Evolutionary conservation across 140 eudicot genomes (phyloP), one percentile per base, ranked within the genome.

Genomic region (Cichorium intybus): DNA sequence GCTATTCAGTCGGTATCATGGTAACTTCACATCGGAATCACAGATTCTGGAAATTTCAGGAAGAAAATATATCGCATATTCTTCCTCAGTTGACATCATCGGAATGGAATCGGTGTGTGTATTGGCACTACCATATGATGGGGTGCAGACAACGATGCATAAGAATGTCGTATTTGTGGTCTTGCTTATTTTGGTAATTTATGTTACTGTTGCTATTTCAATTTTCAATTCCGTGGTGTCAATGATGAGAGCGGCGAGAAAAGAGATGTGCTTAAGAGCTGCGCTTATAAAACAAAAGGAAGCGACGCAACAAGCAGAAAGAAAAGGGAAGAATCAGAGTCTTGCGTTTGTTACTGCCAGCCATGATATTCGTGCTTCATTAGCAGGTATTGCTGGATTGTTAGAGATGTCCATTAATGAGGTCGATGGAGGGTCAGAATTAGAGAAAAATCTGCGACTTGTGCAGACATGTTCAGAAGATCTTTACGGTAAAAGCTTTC

Each of bases 361-460:
- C 79, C 97, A 91, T 54, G 97, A 90, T 20, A 79, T 84, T 0
- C 88, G 97, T 11, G 86, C 82, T 57, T 75, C 79, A 23, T 59
- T 91, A 51, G 88, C 87, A 60, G 87, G 87, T 22, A 76, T 91
- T 21, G 65, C 59, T 17, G 87, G 86, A 17, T 28, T 81, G 49
- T 53, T 87, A 24, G 96, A 90, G 22, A 72, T 66, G 73, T 76
- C 61, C 46, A 71, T 69, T 48, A 57, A 18, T 12, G 70, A 73
- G 57, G 75, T 74, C 34, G 61, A 72, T 70, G 70, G 47, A 23
- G 63, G 72, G 33, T 82, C 95, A n/a, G 84, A 82, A 37, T 31
- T 88, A 33, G 77, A 60, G 14, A 22, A 66, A 26, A 72, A 78
- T 45, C 52, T 88, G 39, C 34, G 3, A 28, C 72, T 49, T 16